These are phyloP conservation scores for Penicillium pancosmium DNA, from an alignment of 495 filamentous ascomycete species.

Conservation along the genomic window DNA sequence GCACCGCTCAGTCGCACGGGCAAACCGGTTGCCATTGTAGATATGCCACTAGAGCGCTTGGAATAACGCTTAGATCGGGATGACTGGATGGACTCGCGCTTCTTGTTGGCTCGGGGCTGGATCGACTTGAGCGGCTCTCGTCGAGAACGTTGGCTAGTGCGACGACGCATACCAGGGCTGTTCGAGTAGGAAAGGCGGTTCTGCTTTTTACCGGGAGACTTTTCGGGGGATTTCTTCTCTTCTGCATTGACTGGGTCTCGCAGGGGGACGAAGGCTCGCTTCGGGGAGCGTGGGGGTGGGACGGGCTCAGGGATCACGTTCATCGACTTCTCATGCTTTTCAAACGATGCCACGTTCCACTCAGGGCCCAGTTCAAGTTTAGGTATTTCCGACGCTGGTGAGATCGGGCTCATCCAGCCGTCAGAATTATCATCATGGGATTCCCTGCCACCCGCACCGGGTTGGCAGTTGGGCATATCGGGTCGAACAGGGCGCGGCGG, in stretches of 20 bases:
- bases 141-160: conserved; percentile 34
- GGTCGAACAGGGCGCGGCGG: conserved; percentile 28
- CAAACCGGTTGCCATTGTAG: conserved; percentile 39
- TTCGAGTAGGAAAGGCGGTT: conserved; percentile 37
- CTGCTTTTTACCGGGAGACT: conserved; percentile 25
- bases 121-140: conserved; percentile 45
- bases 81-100: conserved; percentile 45
- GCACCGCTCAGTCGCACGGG: conserved; percentile 48
- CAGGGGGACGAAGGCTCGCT: conserved; percentile 33
- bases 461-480: conserved; percentile 35
- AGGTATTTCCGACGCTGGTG: conserved; percentile 35
- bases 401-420: conserved; percentile 29
- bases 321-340: conserved; percentile 24
- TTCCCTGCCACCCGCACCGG: conserved; percentile 25
- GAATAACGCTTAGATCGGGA: conserved; percentile 46
- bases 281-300: conserved; percentile 34
- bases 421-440: conserved; percentile 28
- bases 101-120: conserved; percentile 39
- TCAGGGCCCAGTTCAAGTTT: conserved; percentile 40
- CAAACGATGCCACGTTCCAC: conserved; percentile 39
- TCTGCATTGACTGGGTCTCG: conserved; percentile 29
- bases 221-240: conserved; percentile 21
- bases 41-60: conserved; percentile 49
- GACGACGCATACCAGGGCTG: conserved; percentile 37
- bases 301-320: conserved; percentile 25